Evolutionary conservation across 306 rosid genomes (phyloP).

Genomic region (Castanospermum australe): DNA sequence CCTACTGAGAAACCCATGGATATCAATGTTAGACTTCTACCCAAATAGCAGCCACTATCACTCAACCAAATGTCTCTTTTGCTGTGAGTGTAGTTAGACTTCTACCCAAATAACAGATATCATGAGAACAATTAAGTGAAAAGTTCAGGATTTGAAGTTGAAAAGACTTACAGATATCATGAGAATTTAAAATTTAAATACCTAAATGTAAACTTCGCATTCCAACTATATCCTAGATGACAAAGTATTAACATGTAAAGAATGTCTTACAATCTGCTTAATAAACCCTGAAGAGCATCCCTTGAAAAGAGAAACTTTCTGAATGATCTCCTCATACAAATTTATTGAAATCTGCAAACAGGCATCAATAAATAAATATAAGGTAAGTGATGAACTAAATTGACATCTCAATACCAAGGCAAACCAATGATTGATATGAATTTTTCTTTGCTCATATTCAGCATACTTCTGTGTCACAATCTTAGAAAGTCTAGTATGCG

Average conservation of each 20-base stretch:
- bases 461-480: background rate
- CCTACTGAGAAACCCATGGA: no score
- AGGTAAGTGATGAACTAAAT: background rate
- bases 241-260: background rate
- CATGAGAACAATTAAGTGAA: no score
- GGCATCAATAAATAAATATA: background rate
- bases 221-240: background rate
- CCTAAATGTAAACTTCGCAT: background rate
- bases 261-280: conserved; percentile 56
- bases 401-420: background rate
- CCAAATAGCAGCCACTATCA: no score
- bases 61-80: no score
- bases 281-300: conserved; percentile 63
- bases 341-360: conserved; percentile 51
- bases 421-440: background rate
- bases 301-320: conserved; percentile 50
- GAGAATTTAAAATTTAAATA: background rate
- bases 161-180: background rate
- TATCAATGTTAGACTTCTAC: no score
- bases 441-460: background rate
- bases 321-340: conserved; percentile 52
- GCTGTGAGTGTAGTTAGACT: no score
- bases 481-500: background rate
- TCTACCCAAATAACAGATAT: no score
- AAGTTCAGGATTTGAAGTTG: background rate